Percentiles rank a stretch among this genome's conserved stretches.
These are phyloP conservation scores for Aspergillus persii DNA, from an alignment of 2,329 filamentous ascomycete genomes.

Conservation along the genomic window DNA sequence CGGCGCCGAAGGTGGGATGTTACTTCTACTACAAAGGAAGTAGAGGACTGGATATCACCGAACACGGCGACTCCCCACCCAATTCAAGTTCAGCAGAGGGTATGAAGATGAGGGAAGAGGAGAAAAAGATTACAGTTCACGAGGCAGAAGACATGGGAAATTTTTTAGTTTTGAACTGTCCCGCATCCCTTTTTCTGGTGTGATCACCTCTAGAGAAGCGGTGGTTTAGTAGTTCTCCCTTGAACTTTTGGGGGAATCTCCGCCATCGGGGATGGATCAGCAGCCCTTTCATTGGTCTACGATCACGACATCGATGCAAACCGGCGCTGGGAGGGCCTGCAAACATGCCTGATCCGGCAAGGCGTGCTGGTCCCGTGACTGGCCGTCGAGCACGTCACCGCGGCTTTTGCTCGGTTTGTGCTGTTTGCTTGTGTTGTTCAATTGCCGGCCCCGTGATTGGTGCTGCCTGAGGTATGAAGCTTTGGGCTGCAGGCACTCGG, in stretches of 20 bases:
- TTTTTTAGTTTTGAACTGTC: conserved; percentile 11
- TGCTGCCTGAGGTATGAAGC: background rate
- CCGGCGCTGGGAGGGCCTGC: conserved; percentile 14
- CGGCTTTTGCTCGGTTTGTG: conserved; percentile 22
- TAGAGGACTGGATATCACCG: conserved; percentile 29
- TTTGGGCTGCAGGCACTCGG: no score
- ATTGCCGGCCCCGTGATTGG: background rate
- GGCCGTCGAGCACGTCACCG: conserved; percentile 28
- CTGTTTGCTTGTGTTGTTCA: background rate
- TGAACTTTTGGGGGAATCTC: conserved; percentile 27
- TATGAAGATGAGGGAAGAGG: conserved; percentile 8
- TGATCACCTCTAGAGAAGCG: background rate
- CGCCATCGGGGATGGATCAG: conserved; percentile 39
- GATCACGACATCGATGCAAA: conserved; percentile 49
- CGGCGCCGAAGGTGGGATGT: conserved; percentile 28
- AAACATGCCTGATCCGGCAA: conserved; percentile 30
- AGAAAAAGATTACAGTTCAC: conserved; percentile 10
- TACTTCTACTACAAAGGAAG: conserved; percentile 16
- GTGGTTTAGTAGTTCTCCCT: conserved; percentile 7
- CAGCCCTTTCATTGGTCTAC: conserved; percentile 36
- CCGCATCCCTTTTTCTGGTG: conserved; percentile 9
- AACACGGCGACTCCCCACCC: conserved; percentile 33
- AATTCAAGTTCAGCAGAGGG: conserved; percentile 13
- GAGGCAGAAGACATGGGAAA: conserved; percentile 1
- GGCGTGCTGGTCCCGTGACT: conserved; percentile 32